Base-by-base conservation (phyloP, 495 filamentous ascomycete genomes). In the Oidiodendron maius region DNA sequence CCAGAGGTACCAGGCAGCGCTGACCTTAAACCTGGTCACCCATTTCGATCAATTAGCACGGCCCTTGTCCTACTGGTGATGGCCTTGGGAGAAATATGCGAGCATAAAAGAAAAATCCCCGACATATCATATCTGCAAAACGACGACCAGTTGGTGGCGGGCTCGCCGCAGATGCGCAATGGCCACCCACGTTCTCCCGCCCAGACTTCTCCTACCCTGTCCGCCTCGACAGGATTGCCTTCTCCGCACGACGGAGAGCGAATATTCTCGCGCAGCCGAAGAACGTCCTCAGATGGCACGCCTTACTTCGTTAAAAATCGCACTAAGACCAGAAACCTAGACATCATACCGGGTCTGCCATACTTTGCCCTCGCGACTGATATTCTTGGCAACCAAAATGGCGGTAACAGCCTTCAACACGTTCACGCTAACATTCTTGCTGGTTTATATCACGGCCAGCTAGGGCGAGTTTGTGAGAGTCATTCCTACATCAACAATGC, bases 401-500 rank as follows among this genome's bases (percentile, higher is more conserved):
- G 86, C 4, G 86, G 83, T 6, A 87, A 86, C 46, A 82, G 84
- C 34, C 67, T 96, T 35, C 74, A 80, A 37, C 85, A 95, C 60
- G 87, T 91, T 8, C 88, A 95, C 60, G 87, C 83, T n/a, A 77
- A 80, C 50, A 74, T 98, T 22, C 73, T 98, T 13, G 89, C 93
- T 8, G 90, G 89, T 1, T 65, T 98, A 12, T 98, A 95, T 63
- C 78, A 85, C 39, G 89, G 88, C 2, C 93, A 97, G 61, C 63
- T 96, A 21, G 91, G 83, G 1, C 80, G 91, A 43, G 84, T 91
- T 1, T 73, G 95, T 57, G 89, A 96, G 57, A 96, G 93, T 59
- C 89, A 89, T 70, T 81, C 80, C 28, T 95, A 90, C 76, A 94
- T 96, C 54, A 77, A 74, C 41, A 75, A 81, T 57, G 93, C 93